Conservation (phyloP, 768 basidiomycete species). For the Boletus pseudopeckii region DNA sequence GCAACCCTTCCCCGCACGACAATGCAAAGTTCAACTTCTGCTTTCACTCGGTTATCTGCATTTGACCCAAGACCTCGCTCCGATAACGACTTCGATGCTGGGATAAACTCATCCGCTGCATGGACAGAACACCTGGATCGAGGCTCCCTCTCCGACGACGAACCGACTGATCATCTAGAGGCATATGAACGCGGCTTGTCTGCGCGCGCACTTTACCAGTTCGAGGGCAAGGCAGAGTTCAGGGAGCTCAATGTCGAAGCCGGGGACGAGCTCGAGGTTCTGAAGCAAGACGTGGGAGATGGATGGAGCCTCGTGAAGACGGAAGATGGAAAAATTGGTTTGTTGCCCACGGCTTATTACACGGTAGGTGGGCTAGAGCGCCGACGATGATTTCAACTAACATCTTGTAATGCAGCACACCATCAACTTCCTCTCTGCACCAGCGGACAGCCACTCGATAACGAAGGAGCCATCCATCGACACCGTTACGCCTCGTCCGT, state of each 20-base stretch:
- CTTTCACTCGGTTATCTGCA: conserved; percentile 4
- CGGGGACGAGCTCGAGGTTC: conserved; percentile 66
- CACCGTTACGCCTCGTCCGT: conserved; percentile 50
- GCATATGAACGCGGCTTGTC: conserved; percentile 39
- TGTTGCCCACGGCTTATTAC: conserved; percentile 70
- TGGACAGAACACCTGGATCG: conserved; percentile 65
- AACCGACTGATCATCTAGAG: conserved; percentile 38
- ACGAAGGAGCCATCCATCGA: conserved; percentile 38
- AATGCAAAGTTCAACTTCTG: conserved; percentile 24
- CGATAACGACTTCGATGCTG: conserved; percentile 60
- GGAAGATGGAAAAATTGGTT: conserved; percentile 55
- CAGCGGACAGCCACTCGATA: conserved; percentile 29
- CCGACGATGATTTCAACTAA: background rate
- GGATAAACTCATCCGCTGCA: conserved; percentile 72
- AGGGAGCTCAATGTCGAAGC: conserved; percentile 65
- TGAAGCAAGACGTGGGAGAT: conserved; percentile 69
- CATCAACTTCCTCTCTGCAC: conserved; percentile 54
- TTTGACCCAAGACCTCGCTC: conserved; percentile 29
- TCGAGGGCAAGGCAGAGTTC: conserved; percentile 74
- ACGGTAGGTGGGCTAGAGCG: conserved; percentile 44
- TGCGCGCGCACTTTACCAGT: conserved; percentile 69
- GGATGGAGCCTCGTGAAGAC: conserved; percentile 78
- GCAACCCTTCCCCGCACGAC: conserved; percentile 35
- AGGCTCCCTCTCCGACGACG: conserved; percentile 49
- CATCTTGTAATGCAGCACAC: conserved; percentile 50